Base-by-base conservation (phyloP, 2,329 filamentous ascomycete genomes). In the Emergomyces pasteurianus region DNA sequence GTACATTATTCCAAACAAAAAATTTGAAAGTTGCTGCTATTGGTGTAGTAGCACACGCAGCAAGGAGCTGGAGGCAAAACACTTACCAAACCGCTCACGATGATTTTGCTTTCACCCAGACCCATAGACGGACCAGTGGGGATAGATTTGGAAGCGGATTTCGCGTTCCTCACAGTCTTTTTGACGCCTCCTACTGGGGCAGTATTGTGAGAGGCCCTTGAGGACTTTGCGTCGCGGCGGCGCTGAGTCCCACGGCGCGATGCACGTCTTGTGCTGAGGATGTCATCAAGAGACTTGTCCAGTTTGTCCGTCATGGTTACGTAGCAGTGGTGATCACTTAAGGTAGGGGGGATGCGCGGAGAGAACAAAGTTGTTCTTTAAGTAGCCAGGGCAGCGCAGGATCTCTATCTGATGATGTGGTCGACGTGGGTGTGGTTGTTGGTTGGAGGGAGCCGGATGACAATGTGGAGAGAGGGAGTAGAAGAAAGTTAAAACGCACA, bases 51-150 rank as follows among this genome's bases (percentile, higher is more conserved):
- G 40, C n/a, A 2, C 21, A 28, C 1, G 28, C 34, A 21, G 16
- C n/a, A 31, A 28, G 46, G 21, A 26, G 46, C 18, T 7, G 28
- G 54, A 38, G 47, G 66, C 65, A 64, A 53, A 23, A 40, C 65
- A 78, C 91, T 78, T 87, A 96, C 92, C 83, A 99, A 84, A 81
- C 95, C 95, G 87, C 90, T 96, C 79, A 99, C 92, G 77, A 96
- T 89, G 79, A 97, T 92, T 81, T 96, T 97, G 83, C 90, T 95
- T 68, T 95, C 90, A 71, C 85, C 86, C 70, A 80, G 79, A 63
- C 78, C 75, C 66, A 80, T 77, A 61, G 83, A 77, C 63, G 83
- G 83, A 73, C 86, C 88, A 68, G 84, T 83, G 64, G 89, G 84
- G 49, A 81, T 79, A 63, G 83, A 78, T 78, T 79, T 79, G 58